Conservation (phyloP, 2,329 filamentous ascomycete species). For the Ceratocystis colombiana region DNA sequence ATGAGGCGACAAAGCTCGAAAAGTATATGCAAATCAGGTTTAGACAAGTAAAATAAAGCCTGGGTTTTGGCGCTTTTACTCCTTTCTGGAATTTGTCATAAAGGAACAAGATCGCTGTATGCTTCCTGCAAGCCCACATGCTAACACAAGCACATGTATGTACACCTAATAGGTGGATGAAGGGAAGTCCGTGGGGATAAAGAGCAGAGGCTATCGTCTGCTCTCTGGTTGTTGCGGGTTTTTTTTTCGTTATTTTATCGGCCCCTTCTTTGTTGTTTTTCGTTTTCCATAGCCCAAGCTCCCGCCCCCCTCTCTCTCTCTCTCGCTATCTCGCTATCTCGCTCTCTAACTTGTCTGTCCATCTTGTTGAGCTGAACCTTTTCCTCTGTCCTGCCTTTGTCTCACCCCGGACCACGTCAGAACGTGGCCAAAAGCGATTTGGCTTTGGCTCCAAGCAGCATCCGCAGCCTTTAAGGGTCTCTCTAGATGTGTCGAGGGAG, state of each 20-base stretch:
- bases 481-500: neutral
- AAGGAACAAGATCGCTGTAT: neutral
- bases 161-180: neutral
- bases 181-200: no score
- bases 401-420: neutral
- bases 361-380: neutral
- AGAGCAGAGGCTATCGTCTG: no score
- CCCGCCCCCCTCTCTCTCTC: neutral
- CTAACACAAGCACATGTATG: neutral
- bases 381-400: neutral
- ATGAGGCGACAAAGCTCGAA: neutral
- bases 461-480: neutral
- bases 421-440: constrained; percentile 2
- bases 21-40: constrained; percentile 5
- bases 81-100: constrained; percentile 9
- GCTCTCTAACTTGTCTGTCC: neutral
- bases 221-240: no score
- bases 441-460: neutral
- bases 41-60: neutral
- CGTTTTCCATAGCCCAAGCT: neutral
- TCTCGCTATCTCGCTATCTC: neutral
- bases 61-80: neutral
- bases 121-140: neutral
- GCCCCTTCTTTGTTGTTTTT: neutral
- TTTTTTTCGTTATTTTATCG: neutral